phyloP scores from a whole-genome alignment of 768 basidiomycete genomes.

The Phlebiopsis flavidoalba region DNA sequence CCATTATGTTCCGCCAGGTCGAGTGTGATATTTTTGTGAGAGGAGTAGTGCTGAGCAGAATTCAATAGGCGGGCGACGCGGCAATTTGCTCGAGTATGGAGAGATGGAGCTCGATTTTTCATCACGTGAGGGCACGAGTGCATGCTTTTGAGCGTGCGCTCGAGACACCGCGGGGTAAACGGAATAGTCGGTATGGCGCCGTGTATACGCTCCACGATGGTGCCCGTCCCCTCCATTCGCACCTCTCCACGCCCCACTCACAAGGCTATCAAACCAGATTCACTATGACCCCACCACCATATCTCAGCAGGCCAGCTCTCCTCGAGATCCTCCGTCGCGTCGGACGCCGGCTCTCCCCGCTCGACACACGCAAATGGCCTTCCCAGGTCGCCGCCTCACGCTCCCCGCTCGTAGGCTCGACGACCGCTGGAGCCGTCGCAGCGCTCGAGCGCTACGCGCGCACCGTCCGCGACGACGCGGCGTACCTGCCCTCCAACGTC shows the following conservation, averaged over 20 bases:
- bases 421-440: slow-evolving; percentile 51
- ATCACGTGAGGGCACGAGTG: slow-evolving; percentile 49
- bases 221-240: slow-evolving; percentile 21
- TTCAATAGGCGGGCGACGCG: slow-evolving; percentile 60
- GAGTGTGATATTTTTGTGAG: neutral
- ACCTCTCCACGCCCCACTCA: neutral
- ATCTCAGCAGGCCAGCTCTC: slow-evolving; percentile 38
- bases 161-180: slow-evolving; percentile 20
- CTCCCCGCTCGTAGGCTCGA: slow-evolving; percentile 63
- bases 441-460: slow-evolving; percentile 55
- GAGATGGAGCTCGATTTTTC: slow-evolving; percentile 46
- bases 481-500: slow-evolving; percentile 65
- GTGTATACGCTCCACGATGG: slow-evolving; percentile 58
- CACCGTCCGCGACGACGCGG: slow-evolving; percentile 48
- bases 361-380: slow-evolving; percentile 35
- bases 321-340: slow-evolving; percentile 37
- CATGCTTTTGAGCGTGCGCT: slow-evolving; percentile 48
- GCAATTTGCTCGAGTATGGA: slow-evolving; percentile 62
- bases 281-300: slow-evolving; percentile 42
- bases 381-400: slow-evolving; percentile 48
- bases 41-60: too few relatives aligned
- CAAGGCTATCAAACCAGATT: slow-evolving; percentile 29
- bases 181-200: slow-evolving; percentile 41
- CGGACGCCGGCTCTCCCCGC: slow-evolving; percentile 35
- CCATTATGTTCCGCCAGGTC: slow-evolving; percentile 61